A percentile compares a stretch with the other conserved stretches of the same genome.
Conservation (phyloP, 805 yeast species). For the Candida piceae region DNA sequence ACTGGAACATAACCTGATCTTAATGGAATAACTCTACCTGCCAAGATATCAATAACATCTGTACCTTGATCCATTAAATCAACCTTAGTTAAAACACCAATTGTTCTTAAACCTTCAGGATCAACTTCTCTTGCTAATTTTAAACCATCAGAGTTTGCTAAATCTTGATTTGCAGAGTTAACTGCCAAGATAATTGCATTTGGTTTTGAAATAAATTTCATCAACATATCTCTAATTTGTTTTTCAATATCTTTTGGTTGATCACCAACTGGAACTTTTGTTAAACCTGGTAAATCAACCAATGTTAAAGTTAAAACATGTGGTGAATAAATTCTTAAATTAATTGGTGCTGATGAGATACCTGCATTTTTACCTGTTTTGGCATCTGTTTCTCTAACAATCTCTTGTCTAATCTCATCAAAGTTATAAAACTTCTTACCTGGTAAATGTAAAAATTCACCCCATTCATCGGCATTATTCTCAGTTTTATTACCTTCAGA, state of each 20-base stretch:
- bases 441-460: constrained; percentile 92
- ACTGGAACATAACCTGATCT: constrained; percentile 97
- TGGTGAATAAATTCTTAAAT: constrained; percentile 88
- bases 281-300: constrained; percentile 95
- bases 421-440: constrained; percentile 84
- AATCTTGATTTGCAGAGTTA: constrained; percentile 92
- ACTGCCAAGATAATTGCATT: constrained; percentile 93
- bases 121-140: constrained; percentile 97
- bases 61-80: constrained; percentile 98
- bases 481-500: constrained; percentile 50
- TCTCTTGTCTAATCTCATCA: constrained; percentile 83
- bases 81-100: constrained; percentile 93
- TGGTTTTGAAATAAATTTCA: constrained; percentile 92
- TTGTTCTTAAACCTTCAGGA: constrained; percentile 92
- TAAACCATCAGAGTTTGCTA: constrained; percentile 95
- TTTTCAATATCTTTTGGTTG: constrained; percentile 96
- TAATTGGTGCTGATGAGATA: constrained; percentile 87
- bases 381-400: constrained; percentile 85
- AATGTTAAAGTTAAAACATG: constrained; percentile 89
- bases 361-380: constrained; percentile 82
- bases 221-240: constrained; percentile 87
- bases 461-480: constrained; percentile 87
- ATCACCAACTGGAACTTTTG: constrained; percentile 98
- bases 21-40: constrained; percentile 92
- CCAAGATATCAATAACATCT: constrained; percentile 90